phyloP scores from a whole-genome alignment of 2,329 filamentous ascomycete genomes.

The Monosporascus sp. region DNA sequence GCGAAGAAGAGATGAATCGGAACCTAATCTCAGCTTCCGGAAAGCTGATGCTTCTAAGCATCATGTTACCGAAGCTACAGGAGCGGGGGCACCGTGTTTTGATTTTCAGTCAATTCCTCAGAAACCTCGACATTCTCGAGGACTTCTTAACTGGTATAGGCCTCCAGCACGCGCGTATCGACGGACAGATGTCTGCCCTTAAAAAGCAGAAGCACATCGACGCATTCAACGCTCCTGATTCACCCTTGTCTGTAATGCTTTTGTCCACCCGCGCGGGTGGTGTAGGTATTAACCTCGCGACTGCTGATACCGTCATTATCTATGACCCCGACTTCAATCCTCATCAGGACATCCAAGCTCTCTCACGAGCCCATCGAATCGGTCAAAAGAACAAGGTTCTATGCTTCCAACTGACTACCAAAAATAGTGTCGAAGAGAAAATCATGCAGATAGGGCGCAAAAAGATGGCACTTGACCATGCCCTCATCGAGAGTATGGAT shows the following conservation, averaged over 20 bases:
- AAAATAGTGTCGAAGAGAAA: constrained; percentile 84
- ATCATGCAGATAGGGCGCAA: constrained; percentile 94
- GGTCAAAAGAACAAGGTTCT: constrained; percentile 94
- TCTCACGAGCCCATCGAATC: constrained; percentile 91
- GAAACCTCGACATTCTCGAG: constrained; percentile 83
- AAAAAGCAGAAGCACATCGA: constrained; percentile 95
- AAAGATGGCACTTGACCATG: constrained; percentile 94
- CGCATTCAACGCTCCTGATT: constrained; percentile 81
- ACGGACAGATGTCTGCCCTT: constrained; percentile 73
- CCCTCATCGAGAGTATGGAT: constrained; percentile 88
- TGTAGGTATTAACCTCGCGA: constrained; percentile 95
- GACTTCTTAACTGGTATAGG: constrained; percentile 80
- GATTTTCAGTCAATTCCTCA: constrained; percentile 92
- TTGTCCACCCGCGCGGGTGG: constrained; percentile 92
- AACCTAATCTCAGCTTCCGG: constrained; percentile 89
- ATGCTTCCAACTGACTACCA: constrained; percentile 91
- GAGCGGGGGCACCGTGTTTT: constrained; percentile 84
- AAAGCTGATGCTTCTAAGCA: constrained; percentile 77
- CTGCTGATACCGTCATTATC: constrained; percentile 96
- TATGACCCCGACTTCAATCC: constrained; percentile 97
- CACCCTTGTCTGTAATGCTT: constrained; percentile 80
- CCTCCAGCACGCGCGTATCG: constrained; percentile 71
- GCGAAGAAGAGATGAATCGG: constrained; percentile 57
- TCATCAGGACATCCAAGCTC: constrained; percentile 92
- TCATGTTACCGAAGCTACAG: constrained; percentile 82